These are phyloP conservation scores for Trichoderma sp. DNA, from an alignment of 2,329 filamentous ascomycete species.

Conservation along the genomic window DNA sequence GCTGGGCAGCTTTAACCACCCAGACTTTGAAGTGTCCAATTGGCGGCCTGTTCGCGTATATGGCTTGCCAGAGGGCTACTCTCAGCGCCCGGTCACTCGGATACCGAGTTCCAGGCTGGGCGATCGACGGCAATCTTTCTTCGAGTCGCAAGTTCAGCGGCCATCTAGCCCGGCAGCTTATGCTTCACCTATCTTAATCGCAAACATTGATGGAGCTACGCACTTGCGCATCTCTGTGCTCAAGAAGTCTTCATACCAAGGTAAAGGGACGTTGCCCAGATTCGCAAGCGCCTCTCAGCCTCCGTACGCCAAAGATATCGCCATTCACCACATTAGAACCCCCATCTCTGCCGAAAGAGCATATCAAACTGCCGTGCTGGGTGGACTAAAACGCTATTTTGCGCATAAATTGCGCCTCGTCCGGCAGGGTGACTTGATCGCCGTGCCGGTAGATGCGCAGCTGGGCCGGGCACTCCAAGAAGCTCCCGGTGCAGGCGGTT, in stretches of 20 bases:
- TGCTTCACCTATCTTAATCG: constrained; percentile 79
- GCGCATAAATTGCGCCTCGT: constrained; percentile 78
- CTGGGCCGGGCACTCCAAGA: constrained; percentile 81
- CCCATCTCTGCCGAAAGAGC: constrained; percentile 82
- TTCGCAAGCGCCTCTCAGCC: constrained; percentile 55
- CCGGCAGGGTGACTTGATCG: constrained; percentile 82
- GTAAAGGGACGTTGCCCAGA: constrained; percentile 53
- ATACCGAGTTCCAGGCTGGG: constrained; percentile 55
- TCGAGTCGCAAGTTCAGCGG: constrained; percentile 65
- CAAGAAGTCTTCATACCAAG: constrained; percentile 49
- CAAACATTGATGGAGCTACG: constrained; percentile 76
- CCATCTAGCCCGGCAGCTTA: constrained; percentile 62
- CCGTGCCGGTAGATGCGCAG: constrained; percentile 82
- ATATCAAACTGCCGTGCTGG: constrained; percentile 81
- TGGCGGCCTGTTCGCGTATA: constrained; percentile 89
- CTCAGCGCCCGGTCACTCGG: constrained; percentile 57
- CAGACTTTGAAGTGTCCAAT: constrained; percentile 55
- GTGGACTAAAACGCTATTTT: constrained; percentile 85
- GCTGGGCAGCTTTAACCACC: constrained; percentile 57
- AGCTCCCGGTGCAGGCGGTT: constrained; percentile 54
- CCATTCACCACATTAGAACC: constrained; percentile 82
- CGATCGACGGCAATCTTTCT: constrained; percentile 57
- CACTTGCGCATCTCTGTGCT: constrained; percentile 77
- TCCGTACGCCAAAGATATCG: constrained; percentile 70
- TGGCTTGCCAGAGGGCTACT: constrained; percentile 76